phyloP scores from a whole-genome alignment of 176 grass and related monocot species.

The Phoenix roebelenii region DNA sequence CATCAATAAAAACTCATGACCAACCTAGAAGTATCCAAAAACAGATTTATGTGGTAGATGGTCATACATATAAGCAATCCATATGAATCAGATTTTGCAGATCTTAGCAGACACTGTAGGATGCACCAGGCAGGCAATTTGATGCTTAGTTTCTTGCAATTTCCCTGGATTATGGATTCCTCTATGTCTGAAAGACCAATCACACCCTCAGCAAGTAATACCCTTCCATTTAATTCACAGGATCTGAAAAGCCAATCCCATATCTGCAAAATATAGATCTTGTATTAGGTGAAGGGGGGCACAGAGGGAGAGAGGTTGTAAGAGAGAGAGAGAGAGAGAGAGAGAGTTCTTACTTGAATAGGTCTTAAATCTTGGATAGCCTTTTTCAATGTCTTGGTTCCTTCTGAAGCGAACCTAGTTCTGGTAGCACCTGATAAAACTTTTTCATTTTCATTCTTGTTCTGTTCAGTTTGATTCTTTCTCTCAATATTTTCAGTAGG shows the following conservation, averaged over 20 bases:
- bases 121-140: slow-evolving; percentile 75
- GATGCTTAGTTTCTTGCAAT: slow-evolving; percentile 59
- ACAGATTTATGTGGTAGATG: neutral
- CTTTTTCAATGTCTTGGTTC: slow-evolving; percentile 48
- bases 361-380: slow-evolving; percentile 57
- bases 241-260: slow-evolving; percentile 99
- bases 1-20: neutral
- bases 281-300: neutral
- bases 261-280: slow-evolving; percentile 29
- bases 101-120: slow-evolving; percentile 72
- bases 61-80: slow-evolving; percentile 75
- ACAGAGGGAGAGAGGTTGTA: neutral
- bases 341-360: slow-evolving; percentile 43
- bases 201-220: slow-evolving; percentile 59
- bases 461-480: slow-evolving; percentile 11
- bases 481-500: slow-evolving; percentile 10
- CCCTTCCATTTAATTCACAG: slow-evolving; percentile 77
- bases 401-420: slow-evolving; percentile 20
- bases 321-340: neutral
- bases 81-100: slow-evolving; percentile 39
- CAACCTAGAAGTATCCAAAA: too few species aligned
- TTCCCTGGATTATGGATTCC: slow-evolving; percentile 50
- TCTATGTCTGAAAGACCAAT: slow-evolving; percentile 56
- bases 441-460: slow-evolving; percentile 27
- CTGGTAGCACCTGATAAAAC: slow-evolving; percentile 6